These are phyloP conservation scores for Monilinia fructigena DNA, from an alignment of 2,329 filamentous ascomycete genomes.

Conservation along the genomic window DNA sequence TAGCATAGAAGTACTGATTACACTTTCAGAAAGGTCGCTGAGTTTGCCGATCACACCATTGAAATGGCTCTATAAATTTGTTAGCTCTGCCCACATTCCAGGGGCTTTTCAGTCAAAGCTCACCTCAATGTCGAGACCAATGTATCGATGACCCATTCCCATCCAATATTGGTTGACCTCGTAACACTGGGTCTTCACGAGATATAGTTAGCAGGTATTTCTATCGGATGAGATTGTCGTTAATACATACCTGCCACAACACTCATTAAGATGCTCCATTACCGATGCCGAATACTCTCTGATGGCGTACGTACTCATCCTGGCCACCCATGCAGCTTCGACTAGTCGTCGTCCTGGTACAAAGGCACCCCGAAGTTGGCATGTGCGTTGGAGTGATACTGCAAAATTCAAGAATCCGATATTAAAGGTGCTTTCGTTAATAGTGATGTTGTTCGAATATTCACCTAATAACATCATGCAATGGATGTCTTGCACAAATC, in stretches of 20 bases:
- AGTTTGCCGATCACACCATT: background rate
- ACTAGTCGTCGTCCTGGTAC: background rate
- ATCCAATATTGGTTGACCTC: background rate
- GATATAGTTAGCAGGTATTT: background rate
- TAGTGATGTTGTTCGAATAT: background rate
- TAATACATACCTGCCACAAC: background rate
- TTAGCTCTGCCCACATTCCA: background rate
- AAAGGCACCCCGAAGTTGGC: background rate
- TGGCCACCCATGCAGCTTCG: background rate
- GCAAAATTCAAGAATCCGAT: background rate
- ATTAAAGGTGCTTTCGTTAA: background rate
- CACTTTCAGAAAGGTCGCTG: background rate
- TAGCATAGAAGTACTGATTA: background rate
- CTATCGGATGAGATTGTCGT: background rate
- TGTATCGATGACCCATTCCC: background rate
- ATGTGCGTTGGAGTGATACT: background rate
- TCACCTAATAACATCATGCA: background rate
- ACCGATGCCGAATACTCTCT: no score
- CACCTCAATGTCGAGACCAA: background rate
- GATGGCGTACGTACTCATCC: background rate
- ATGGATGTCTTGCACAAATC: background rate
- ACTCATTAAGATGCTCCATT: background rate
- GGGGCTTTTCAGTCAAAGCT: background rate
- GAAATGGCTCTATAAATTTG: background rate
- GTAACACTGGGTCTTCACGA: background rate